These are phyloP conservation scores for Mesembryanthemum crystallinum DNA, from an alignment of 148 eudicot species.

Conservation along the genomic window DNA sequence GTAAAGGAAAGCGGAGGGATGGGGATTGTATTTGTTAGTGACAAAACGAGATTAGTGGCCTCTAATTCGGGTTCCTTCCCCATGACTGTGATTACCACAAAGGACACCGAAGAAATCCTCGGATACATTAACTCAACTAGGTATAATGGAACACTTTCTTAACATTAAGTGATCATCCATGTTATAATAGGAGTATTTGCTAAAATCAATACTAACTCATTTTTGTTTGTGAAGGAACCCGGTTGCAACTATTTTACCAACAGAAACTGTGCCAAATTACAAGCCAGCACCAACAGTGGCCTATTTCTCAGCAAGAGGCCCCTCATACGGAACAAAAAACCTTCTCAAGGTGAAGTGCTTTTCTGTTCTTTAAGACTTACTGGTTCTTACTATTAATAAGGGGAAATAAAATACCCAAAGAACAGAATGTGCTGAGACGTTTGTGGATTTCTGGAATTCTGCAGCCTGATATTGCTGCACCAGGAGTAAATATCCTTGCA, in stretches of 20 bases:
- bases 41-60: slow-evolving; percentile 32
- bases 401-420: not conserved
- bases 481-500: slow-evolving; percentile 77
- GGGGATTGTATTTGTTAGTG: slow-evolving; percentile 44
- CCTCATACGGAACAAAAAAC: slow-evolving; percentile 37
- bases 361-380: not conserved
- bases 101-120: slow-evolving; percentile 40
- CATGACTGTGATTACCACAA: slow-evolving; percentile 36
- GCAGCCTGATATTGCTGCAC: slow-evolving; percentile 79
- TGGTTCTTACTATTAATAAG: too few relatives aligned
- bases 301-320: slow-evolving; percentile 69
- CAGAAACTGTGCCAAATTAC: slow-evolving; percentile 29
- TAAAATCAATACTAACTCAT: too few relatives aligned
- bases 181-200: too few relatives aligned
- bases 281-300: slow-evolving; percentile 69
- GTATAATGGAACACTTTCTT: slow-evolving; percentile 22
- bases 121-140: slow-evolving; percentile 52
- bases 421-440: slow-evolving; percentile 9
- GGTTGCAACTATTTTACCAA: slow-evolving; percentile 49
- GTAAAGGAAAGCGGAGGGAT: slow-evolving; percentile 34
- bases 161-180: not conserved
- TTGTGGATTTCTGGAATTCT: not conserved
- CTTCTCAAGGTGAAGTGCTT: slow-evolving; percentile 49
- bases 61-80: slow-evolving; percentile 38
- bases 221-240: slow-evolving; percentile 39